Conservation (phyloP, 768 basidiomycete genomes). For the Amanita exitialis region DNA sequence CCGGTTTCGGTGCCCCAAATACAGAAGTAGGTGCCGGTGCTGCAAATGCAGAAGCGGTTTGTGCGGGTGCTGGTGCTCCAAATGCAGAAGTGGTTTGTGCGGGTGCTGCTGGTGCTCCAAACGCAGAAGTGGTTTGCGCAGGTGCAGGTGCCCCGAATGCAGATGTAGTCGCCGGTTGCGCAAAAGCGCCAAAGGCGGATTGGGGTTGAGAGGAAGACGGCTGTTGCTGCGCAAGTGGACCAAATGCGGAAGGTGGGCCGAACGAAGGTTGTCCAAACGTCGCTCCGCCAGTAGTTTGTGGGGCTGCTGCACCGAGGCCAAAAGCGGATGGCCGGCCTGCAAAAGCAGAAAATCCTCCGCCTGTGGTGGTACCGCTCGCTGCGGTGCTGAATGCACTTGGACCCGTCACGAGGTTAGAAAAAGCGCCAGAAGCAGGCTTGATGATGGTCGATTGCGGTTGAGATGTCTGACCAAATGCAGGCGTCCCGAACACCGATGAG, state of each 20-base stretch:
- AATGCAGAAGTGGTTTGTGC: constrained; percentile 10
- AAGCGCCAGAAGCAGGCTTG: constrained; percentile 42
- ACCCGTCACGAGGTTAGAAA: constrained; percentile 29
- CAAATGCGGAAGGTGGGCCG: constrained; percentile 4
- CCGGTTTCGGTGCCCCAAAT: background rate
- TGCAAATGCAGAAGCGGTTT: too few relatives aligned
- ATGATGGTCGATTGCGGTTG: constrained; percentile 26
- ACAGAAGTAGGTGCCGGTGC: too few relatives aligned
- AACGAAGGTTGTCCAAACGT: constrained; percentile 15
- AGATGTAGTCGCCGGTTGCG: constrained; percentile 6
- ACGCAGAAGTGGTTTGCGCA: constrained; percentile 13
- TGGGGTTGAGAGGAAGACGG: constrained; percentile 7
- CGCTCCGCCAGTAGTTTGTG: constrained; percentile 16
- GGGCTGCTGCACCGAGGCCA: constrained; percentile 18
- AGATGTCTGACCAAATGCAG: constrained; percentile 21
- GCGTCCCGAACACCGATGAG: constrained; percentile 19
- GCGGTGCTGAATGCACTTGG: constrained; percentile 21
- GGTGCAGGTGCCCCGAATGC: constrained; percentile 7
- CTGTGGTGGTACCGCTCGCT: constrained; percentile 12
- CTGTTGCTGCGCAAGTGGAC: constrained; percentile 1
- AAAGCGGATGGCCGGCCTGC: constrained; percentile 37
- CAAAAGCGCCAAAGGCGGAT: constrained; percentile 17
- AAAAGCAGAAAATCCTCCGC: constrained; percentile 43
- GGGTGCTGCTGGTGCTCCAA: constrained; percentile 11
- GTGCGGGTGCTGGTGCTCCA: constrained; percentile 6